Evolutionary conservation across 2,329 filamentous ascomycete species (phyloP), one percentile per base, ranked within the genome.

Genomic region (Beauveria sp.): DNA sequence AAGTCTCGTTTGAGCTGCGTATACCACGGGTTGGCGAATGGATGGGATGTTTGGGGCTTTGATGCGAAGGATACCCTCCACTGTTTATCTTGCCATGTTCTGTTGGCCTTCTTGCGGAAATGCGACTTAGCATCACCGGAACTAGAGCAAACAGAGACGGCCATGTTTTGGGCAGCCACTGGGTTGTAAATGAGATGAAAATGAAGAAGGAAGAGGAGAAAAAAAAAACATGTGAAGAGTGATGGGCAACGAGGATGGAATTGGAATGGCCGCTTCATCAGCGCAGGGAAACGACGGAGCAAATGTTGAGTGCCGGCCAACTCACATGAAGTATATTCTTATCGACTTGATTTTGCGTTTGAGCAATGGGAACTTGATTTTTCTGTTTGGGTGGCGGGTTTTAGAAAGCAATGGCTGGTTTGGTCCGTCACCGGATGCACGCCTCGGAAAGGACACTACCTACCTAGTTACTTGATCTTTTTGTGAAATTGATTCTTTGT

Each of bases 51-150:
- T 51, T 41, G 14, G 55, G 20, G 26, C 24, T 71, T 73, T 69
- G 70, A 73, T 67, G 75, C 67, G 75, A 77, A 70, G 75, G 74
- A 77, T 77, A 77, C 75, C 75, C 74, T 68, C 67, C 66, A 68
- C 63, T 67, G 70, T 69, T 68, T 68, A 37, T 37, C 14, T 14
- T 34, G 3, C 10, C 22, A 5, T 37, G 34, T 37, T 46, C 14
- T 22, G 24, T 51, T n/a, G 55, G 22, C 24, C 24, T 30, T 18
- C n/a, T 16, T 20, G 24, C 24, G 46, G 34, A 14, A 28, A 10
- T 40, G 3, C 6, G 18, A 50, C 20, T 58, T 14, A 3, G 10
- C 46, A 44, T 40, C 14, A n/a, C 28, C 3, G 30, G 55, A 41
- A 28, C 44, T n/a, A 28, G 55, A 20, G 53, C 18, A 30, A n/a